phyloP scores from a whole-genome alignment of 805 yeast species.

The Candida mattraensis region DNA sequence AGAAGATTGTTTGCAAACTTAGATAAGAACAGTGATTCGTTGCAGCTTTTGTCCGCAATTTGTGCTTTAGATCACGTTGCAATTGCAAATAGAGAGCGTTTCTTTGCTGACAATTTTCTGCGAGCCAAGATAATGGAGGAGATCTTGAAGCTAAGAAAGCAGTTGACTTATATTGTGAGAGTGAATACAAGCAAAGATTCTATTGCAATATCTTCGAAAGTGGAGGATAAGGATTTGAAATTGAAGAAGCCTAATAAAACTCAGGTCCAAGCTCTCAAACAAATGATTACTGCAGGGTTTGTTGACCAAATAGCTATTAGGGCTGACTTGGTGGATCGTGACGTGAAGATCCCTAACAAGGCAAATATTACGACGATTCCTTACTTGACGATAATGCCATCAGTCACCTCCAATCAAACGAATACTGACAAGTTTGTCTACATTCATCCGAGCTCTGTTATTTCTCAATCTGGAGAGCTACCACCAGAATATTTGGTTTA shows the following conservation, averaged over 20 bases:
- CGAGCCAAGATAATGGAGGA: constrained; percentile 85
- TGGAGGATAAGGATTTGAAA: constrained; percentile 43
- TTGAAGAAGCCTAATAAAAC: constrained; percentile 64
- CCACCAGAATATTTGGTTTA: constrained; percentile 84
- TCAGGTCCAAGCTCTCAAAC: constrained; percentile 80
- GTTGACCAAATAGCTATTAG: constrained; percentile 88
- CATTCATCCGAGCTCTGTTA: constrained; percentile 76
- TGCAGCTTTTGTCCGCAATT: constrained; percentile 73
- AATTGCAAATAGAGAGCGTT: constrained; percentile 41
- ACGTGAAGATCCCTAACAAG: constrained; percentile 57
- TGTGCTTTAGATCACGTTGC: constrained; percentile 86
- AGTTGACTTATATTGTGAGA: constrained; percentile 72
- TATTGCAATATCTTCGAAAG: constrained; percentile 47
- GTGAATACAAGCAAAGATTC: constrained; percentile 60
- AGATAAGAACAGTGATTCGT: constrained; percentile 74
- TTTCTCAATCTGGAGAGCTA: constrained; percentile 56
- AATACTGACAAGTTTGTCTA: constrained; percentile 59
- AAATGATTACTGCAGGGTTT: constrained; percentile 90
- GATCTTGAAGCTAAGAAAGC: constrained; percentile 75
- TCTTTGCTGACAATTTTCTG: constrained; percentile 62
- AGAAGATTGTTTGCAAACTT: constrained; percentile 61
- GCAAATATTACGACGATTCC: constrained; percentile 61
- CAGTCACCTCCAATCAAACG: constrained; percentile 31
- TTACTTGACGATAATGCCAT: constrained; percentile 57
- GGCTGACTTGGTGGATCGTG: constrained; percentile 70